A percentile compares a stretch with the other conserved stretches of the same genome.
Conservation (phyloP, 306 rosid genomes). For the Rosa lucieae region DNA sequence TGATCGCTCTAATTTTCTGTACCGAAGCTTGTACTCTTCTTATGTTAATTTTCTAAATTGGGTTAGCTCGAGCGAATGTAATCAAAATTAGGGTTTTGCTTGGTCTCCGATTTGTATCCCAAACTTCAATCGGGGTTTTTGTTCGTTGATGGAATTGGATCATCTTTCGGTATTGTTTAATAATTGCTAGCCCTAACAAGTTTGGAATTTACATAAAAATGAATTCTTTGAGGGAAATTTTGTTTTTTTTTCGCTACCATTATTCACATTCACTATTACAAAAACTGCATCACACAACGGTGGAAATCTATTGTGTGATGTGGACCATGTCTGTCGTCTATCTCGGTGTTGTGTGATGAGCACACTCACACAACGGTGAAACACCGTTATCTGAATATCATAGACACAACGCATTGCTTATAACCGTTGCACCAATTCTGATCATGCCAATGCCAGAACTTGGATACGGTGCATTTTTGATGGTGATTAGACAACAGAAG, state of each 20-base stretch:
- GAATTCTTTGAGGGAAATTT: background rate
- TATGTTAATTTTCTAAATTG: background rate
- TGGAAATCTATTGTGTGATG: too few relatives aligned
- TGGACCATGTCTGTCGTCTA: too few relatives aligned
- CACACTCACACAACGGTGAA: too few relatives aligned
- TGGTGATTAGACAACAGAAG: too few relatives aligned
- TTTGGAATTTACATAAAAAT: background rate
- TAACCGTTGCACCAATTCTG: too few relatives aligned
- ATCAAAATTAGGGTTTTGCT: slow-evolving; percentile 23
- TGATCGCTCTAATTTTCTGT: background rate
- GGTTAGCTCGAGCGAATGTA: background rate
- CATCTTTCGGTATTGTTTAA: background rate
- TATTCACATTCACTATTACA: too few relatives aligned
- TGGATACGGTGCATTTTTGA: too few relatives aligned
- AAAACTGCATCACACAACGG: too few relatives aligned
- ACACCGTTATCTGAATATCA: too few relatives aligned
- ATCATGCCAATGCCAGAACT: too few relatives aligned
- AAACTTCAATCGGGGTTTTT: background rate
- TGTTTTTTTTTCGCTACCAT: background rate
- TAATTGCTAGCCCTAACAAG: background rate
- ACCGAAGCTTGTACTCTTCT: background rate
- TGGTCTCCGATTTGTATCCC: slow-evolving; percentile 5
- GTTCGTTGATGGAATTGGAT: background rate
- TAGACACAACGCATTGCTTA: too few relatives aligned
- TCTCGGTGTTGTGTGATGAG: too few relatives aligned